phyloP scores from a whole-genome alignment of 768 basidiomycete genomes.

The Boletus huronensis region DNA sequence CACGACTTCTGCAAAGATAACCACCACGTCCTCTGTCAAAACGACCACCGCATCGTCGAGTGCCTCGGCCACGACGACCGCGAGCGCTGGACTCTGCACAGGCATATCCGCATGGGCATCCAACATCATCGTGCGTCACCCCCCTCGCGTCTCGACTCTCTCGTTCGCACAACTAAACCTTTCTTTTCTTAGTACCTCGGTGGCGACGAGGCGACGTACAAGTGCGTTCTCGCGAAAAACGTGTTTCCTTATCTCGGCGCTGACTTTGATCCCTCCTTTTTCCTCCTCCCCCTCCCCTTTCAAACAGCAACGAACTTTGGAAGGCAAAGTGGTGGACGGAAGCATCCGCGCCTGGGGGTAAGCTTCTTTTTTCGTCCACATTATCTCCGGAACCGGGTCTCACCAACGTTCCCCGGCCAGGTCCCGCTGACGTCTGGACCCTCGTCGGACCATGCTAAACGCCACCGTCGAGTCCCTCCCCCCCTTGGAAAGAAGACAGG shows the following conservation, averaged over 20 bases:
- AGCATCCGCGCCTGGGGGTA: background rate
- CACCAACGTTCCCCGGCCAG: background rate
- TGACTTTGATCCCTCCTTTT: background rate
- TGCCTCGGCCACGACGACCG: slow-evolving; percentile 6
- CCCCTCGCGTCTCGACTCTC: background rate
- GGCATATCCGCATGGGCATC: slow-evolving; percentile 42
- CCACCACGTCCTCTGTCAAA: background rate
- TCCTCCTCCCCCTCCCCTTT: too few species aligned
- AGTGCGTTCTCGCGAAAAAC: slow-evolving; percentile 30
- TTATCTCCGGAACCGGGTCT: background rate
- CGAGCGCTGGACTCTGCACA: slow-evolving; percentile 35
- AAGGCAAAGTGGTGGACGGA: slow-evolving; percentile 21
- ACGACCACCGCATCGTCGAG: slow-evolving; percentile 10
- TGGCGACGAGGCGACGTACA: slow-evolving; percentile 39
- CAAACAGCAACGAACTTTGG: slow-evolving; percentile 6
- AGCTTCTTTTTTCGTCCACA: background rate
- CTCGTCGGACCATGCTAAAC: slow-evolving; percentile 15
- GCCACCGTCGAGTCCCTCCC: background rate
- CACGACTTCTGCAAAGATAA: fast-evolving
- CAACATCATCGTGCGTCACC: slow-evolving; percentile 35
- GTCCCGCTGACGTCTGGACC: slow-evolving; percentile 9
- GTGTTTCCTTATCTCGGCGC: too few species aligned
- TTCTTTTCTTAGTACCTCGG: slow-evolving; percentile 42
- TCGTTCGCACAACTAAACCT: too few species aligned
- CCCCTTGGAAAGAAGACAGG: too few species aligned